These are phyloP conservation scores for Kwoniella pini DNA, from an alignment of 768 basidiomycete species.

Conservation along the genomic window DNA sequence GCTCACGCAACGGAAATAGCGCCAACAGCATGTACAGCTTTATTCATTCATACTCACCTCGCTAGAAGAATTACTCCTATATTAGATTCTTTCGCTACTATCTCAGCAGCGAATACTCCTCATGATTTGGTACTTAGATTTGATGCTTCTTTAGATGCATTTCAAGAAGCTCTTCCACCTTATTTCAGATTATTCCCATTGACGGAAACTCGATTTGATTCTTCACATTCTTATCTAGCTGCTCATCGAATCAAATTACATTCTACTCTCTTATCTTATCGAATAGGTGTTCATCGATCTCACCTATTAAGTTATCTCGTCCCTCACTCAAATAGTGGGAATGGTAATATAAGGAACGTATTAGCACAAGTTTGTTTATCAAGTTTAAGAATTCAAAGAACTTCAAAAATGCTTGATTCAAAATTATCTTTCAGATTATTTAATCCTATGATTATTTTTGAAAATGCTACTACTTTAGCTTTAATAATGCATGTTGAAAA, in stretches of 20 bases:
- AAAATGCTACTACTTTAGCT: slow-evolving; percentile 35
- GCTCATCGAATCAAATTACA: slow-evolving; percentile 41
- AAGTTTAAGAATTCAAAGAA: slow-evolving; percentile 36
- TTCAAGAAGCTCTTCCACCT: slow-evolving; percentile 43
- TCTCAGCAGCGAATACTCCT: slow-evolving; percentile 34
- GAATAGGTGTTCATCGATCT: slow-evolving; percentile 38
- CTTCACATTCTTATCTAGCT: slow-evolving; percentile 34
- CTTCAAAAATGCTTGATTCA: slow-evolving; percentile 38
- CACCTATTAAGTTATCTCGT: slow-evolving; percentile 37
- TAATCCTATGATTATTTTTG: slow-evolving; percentile 38
- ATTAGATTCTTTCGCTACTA: slow-evolving; percentile 42
- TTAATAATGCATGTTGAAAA: slow-evolving; percentile 40
- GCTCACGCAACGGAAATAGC: slow-evolving; percentile 32
- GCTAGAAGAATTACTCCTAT: slow-evolving; percentile 39
- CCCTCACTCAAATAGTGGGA: slow-evolving; percentile 1
- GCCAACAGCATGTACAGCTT: slow-evolving; percentile 37
- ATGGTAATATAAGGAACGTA: slow-evolving; percentile 16
- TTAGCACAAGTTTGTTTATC: slow-evolving; percentile 35
- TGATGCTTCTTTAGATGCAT: slow-evolving; percentile 38
- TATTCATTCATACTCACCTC: slow-evolving; percentile 45
- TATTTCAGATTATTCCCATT: slow-evolving; percentile 39
- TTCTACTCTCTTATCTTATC: slow-evolving; percentile 32
- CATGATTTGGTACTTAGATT: slow-evolving; percentile 39
- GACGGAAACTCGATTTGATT: slow-evolving; percentile 36
- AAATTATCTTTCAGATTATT: slow-evolving; percentile 42